Evolutionary conservation across 2,329 filamentous ascomycete species (phyloP), one percentile per base, ranked within the genome.

Genomic region (Cladophialophora immunda): DNA sequence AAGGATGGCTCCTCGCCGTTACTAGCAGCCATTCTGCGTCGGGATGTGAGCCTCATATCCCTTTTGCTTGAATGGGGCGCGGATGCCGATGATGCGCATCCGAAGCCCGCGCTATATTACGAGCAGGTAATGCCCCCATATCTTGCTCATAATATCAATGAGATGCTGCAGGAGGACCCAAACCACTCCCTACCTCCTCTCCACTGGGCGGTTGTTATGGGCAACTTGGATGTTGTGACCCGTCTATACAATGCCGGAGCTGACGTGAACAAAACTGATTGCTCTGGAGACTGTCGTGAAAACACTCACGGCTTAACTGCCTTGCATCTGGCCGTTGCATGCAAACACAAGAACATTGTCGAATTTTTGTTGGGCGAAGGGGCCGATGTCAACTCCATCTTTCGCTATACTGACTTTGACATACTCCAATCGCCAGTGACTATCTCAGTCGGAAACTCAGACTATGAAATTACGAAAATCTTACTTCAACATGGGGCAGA

Each of bases 31-130:
- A 53, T 53, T 27, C 8, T n/a, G 29, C n/a, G 22, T 13, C 5
- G 29, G 29, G 58, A 61, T 32, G 13, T 61, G 45, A 41, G 11
- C 5, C 45, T 61, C 13, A 47, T 61, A 15, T 27, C 41, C 13
- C 58, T 61, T 9, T 38, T 61, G 58, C 45, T 61, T 25, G 15
- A 52, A 32, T 61, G 45, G 45, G 32, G 29, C 6, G 58, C 58
- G 27, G 58, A 61, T 22, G 8, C 58, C 13, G 54, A 53, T 19
- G 30, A 61, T n/a, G 17, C 45, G 8, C 36, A 38, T 29, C 19
- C 29, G 17, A 27, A 27, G 19, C 29, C 13, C 9, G 13, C 27
- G 2, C 4, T 3, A 13, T 22, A 47, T 19, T 1, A n/a, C 13
- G 32, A n/a, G 17, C 1, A 41, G 4, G 17, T 41, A 13, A n/a